A percentile compares a stretch with the other conserved stretches of the same genome.
phyloP scores from a whole-genome alignment of 805 yeast species.

The Teunomyces atbi region DNA sequence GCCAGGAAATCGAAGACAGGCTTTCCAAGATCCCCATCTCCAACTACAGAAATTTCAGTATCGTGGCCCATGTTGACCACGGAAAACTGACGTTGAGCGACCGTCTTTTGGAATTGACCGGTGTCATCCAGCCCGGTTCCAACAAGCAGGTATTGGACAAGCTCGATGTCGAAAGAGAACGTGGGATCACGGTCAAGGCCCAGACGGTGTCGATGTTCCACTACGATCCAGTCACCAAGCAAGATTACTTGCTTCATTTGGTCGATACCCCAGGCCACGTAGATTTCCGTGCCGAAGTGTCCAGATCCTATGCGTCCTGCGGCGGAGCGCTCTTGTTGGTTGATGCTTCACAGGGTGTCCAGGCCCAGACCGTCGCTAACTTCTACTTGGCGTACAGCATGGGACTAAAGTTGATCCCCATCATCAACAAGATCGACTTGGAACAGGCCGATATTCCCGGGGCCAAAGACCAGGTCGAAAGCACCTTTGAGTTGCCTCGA shows the following conservation, averaged over 20 bases:
- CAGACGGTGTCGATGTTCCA: constrained; percentile 96
- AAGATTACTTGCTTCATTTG: constrained; percentile 80
- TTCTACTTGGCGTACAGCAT: constrained; percentile 85
- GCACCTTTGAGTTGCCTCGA: constrained; percentile 74
- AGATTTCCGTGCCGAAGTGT: constrained; percentile 90
- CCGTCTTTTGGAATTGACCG: constrained; percentile 80
- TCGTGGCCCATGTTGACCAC: constrained; percentile 95
- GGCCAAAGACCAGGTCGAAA: constrained; percentile 81
- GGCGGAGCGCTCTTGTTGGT: constrained; percentile 89
- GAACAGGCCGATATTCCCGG: constrained; percentile 81
- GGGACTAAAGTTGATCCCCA: constrained; percentile 79
- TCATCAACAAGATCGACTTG: constrained; percentile 87
- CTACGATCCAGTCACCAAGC: constrained; percentile 49
- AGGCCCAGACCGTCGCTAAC: constrained; percentile 98
- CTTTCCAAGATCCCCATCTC: constrained; percentile 78
- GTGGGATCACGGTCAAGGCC: constrained; percentile 96
- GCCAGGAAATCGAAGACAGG: constrained; percentile 47
- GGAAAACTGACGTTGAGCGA: constrained; percentile 89
- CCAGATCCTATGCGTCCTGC: constrained; percentile 92
- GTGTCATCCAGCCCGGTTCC: constrained; percentile 73
- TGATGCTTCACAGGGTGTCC: constrained; percentile 95
- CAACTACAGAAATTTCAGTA: constrained; percentile 85
- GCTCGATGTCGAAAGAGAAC: constrained; percentile 89
- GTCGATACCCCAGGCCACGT: constrained; percentile 99
- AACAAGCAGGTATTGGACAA: constrained; percentile 87